Evolutionary conservation across 768 basidiomycete genomes (phyloP), one percentile per base, ranked within the genome.

Genomic region (Trametes cingulata): DNA sequence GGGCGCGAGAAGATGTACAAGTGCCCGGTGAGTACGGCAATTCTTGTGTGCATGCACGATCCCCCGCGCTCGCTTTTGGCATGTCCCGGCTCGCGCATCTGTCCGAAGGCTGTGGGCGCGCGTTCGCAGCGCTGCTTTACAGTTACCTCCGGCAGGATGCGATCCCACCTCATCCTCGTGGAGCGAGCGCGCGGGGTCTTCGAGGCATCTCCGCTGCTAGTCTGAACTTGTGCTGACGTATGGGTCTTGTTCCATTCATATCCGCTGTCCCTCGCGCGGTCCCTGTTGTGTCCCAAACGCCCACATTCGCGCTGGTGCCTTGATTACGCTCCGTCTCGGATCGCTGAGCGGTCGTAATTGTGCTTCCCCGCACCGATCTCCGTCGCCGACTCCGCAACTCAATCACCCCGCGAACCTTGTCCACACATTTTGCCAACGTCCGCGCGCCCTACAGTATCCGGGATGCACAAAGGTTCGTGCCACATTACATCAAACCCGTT

Each of bases 391-490:
- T 24, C 22, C 42, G 20, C 25, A 48, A 39, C 42, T 40, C 47
- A 33, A 49, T 49, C 56, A 57, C 56, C 29, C 47, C 56, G 56
- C 56, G 55, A 48, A 56, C 37, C 33, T 24, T 27, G 25, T 45
- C 45, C 59, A 33, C 33, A 19, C 25, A 9, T 20, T 15, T 5
- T 35, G 17, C 40, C 29, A 10, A 49, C 22, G 29, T 2, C n/a
- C 36, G 13, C 58, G 43, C 37, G 19, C 42, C 10, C 25, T 29
- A 15, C 72, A 61, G 75, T 67, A 67, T 42, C 69, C 75, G 1
- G 82, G 82, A 5, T 86, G 85, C 65, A 78, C 79, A 20, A 87
- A 85, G 76, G 80, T 78, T 61, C 57, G 74, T 64, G n/a, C 61
- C 41, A 25, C 47, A 13, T 13, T 0, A n/a, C n/a, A 37, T 35